Evolutionary conservation across 176 grass and related monocot genomes (phyloP), one percentile per base, ranked within the genome.

Genomic region (Cenchrus americanus): DNA sequence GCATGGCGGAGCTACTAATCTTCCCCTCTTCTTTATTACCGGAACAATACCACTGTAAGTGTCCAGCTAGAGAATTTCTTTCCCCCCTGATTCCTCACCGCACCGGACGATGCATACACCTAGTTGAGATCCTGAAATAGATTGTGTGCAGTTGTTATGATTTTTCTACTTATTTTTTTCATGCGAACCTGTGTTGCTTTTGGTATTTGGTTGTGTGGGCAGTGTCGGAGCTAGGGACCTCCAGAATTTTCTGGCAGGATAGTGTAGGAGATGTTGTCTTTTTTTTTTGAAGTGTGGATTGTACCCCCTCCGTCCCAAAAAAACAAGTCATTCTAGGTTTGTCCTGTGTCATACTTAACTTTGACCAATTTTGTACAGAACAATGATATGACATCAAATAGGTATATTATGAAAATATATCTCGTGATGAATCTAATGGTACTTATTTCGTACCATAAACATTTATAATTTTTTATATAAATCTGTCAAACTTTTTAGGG

Each of bases 11-110:
- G 26, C 54, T 94, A 57, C 82, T 94, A 37, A 66, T 94, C 75
- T 91, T 91, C 21, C 83, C 92, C 15, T 94, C 92, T 71, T 66
- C 40, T 71, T 32, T 94, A 63, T 73, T 94, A 67, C 69, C 86
- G 22, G 53, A 71, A 75, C 40, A 88, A 66, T 83, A 88, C 77
- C 76, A 91, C 4, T 43, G 92, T 94, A 90, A 75, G 77, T 77
- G 23, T 43, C 27, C 11, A 54, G 30, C 30, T 73, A 58, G 34
- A 17, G 12, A 32, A 24, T 18, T 58, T 1, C 54, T 37, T 66
- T 78, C 65, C 4, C 14, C 51, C 57, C 32, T 47, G 24, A 59
- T 48, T 78, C 70, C 43, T 72, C 48, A 4, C 22, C 62, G 19
- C 57, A 5, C 32, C 3, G 7, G 7, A 52, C 57, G 32, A 78